Conservation (phyloP, 441 rosid genomes). For the Hura crepitans region DNA sequence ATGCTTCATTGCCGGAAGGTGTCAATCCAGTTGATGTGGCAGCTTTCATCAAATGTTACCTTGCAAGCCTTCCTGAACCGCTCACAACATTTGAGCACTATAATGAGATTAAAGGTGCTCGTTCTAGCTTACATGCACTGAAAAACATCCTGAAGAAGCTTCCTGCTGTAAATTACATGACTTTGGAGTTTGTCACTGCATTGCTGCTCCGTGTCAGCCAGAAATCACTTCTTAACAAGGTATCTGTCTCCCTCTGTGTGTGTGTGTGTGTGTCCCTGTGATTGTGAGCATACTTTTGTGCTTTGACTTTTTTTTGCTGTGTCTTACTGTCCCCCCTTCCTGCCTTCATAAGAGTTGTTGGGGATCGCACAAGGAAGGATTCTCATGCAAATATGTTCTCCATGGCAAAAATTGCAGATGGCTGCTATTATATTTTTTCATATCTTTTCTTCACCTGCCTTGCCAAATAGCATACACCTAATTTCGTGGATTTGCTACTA, state of each 20-base stretch:
- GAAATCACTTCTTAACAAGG: slow-evolving; percentile 85
- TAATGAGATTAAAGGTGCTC: slow-evolving; percentile 62
- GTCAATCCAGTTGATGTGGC: slow-evolving; percentile 68
- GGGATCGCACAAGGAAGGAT: neutral
- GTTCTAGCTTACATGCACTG: slow-evolving; percentile 54
- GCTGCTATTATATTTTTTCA: neutral
- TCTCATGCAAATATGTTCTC: neutral
- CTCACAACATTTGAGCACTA: slow-evolving; percentile 77
- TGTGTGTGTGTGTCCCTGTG: neutral
- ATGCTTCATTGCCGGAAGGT: slow-evolving; percentile 67
- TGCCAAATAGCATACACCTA: neutral
- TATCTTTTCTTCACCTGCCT: neutral
- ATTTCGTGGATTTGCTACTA: neutral
- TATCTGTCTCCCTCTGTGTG: slow-evolving; percentile 22
- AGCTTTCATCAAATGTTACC: slow-evolving; percentile 68
- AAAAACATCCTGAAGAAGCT: slow-evolving; percentile 74
- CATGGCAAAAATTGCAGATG: slow-evolving; percentile 3
- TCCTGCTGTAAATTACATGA: slow-evolving; percentile 75
- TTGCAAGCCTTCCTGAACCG: slow-evolving; percentile 90
- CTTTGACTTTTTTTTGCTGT: neutral
- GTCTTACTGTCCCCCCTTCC: neutral
- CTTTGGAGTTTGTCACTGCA: slow-evolving; percentile 80
- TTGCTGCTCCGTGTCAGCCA: slow-evolving; percentile 74
- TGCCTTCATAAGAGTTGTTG: neutral
- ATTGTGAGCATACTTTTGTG: neutral